Evolutionary conservation across 2,329 filamentous ascomycete species (phyloP).

Genomic region (Diaporthe batatas): DNA sequence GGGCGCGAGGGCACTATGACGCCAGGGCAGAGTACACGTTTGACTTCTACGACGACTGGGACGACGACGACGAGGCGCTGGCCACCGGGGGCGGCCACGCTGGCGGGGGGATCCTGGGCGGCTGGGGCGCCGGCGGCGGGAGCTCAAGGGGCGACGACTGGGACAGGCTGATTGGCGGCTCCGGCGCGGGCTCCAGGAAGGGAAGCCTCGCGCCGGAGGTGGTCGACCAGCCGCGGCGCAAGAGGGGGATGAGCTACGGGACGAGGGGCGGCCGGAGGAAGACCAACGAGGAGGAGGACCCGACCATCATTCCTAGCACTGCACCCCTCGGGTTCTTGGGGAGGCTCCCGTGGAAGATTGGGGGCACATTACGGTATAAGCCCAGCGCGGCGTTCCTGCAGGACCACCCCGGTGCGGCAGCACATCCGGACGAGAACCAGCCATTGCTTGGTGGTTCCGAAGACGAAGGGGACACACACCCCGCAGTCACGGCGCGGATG

Average conservation of each 20-base stretch:
- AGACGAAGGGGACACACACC: conserved; percentile 62
- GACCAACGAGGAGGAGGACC: conserved; percentile 72
- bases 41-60: conserved; percentile 97
- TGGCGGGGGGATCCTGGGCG: conserved; percentile 71
- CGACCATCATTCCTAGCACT: conserved; percentile 90
- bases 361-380: conserved; percentile 86
- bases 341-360: conserved; percentile 86
- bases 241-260: conserved; percentile 91
- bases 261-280: conserved; percentile 70
- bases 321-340: conserved; percentile 88
- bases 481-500: conserved; percentile 45
- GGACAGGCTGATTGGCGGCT: conserved; percentile 83
- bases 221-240: conserved; percentile 76
- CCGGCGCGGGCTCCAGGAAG: conserved; percentile 54
- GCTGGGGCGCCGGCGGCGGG: conserved; percentile 43
- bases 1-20: conserved; percentile 71
- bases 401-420: conserved; percentile 77
- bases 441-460: conserved; percentile 73
- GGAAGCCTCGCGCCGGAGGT: conserved; percentile 55
- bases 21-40: conserved; percentile 84
- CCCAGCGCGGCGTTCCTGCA: conserved; percentile 92
- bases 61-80: conserved; percentile 65
- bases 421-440: conserved; percentile 68
- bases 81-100: conserved; percentile 53
- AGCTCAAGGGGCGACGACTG: conserved; percentile 75